A percentile compares a stretch with the other conserved stretches of the same genome.
Conservation (phyloP, 768 basidiomycete genomes). For the Lentinula boryana region DNA sequence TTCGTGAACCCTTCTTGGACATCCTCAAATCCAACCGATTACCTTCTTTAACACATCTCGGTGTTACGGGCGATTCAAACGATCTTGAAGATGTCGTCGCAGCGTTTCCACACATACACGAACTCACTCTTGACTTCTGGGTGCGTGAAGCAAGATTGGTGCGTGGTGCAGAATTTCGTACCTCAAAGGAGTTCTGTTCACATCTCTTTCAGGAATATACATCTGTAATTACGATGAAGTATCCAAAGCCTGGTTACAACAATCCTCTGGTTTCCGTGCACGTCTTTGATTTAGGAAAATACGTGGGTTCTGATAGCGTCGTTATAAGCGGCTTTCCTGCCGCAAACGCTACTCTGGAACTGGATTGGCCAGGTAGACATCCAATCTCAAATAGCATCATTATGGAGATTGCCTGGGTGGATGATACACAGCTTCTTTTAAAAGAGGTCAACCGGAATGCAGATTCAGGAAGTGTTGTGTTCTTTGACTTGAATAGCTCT, state of each 20-base stretch:
- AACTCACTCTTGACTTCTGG: neutral
- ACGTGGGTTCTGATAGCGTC: constrained; percentile 27
- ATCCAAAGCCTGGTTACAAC: constrained; percentile 85
- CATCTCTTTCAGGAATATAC: constrained; percentile 42
- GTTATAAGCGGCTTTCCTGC: constrained; percentile 23
- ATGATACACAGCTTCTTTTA: constrained; percentile 61
- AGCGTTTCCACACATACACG: neutral
- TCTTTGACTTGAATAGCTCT: constrained; percentile 52
- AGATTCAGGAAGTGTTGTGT: constrained; percentile 69
- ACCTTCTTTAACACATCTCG: neutral
- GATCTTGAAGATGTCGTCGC: neutral
- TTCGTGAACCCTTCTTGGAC: neutral
- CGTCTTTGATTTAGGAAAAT: constrained; percentile 71
- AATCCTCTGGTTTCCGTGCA: constrained; percentile 84
- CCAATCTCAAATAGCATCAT: constrained; percentile 62
- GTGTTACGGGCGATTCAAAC: neutral
- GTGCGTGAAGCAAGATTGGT: neutral
- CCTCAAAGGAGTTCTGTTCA: neutral
- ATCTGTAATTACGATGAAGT: constrained; percentile 61
- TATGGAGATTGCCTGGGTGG: constrained; percentile 85
- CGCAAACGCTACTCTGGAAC: constrained; percentile 41
- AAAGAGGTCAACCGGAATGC: constrained; percentile 88
- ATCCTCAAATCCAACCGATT: neutral
- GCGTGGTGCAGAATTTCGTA: neutral
- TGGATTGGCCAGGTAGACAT: constrained; percentile 64